phyloP scores from a whole-genome alignment of 2,329 filamentous ascomycete species.

The Neospermospora avenae region DNA sequence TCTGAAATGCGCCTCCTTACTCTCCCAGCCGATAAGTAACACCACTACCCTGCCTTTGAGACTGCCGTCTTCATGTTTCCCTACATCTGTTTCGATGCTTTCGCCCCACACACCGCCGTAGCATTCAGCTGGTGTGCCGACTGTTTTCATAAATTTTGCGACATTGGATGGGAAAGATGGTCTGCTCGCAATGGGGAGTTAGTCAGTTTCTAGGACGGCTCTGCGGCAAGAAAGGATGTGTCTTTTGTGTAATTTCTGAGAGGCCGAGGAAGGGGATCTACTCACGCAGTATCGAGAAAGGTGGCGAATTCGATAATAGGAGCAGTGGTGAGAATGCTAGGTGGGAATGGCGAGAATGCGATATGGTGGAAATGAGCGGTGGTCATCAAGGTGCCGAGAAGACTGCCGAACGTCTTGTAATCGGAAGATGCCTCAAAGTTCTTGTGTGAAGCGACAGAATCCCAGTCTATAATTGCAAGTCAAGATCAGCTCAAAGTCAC shows the following conservation, averaged over 20 bases:
- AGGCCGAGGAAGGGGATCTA: too few species aligned
- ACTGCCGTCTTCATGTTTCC: conserved; percentile 9
- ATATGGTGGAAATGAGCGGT: conserved; percentile 20
- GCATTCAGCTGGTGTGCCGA: conserved; percentile 10
- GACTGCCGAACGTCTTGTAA: conserved; percentile 39
- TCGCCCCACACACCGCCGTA: conserved; percentile 7
- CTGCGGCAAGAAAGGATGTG: too few species aligned
- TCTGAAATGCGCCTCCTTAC: conserved; percentile 24
- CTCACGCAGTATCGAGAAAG: conserved; percentile 14
- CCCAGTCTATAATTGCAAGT: conserved; percentile 40
- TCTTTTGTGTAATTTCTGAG: too few species aligned
- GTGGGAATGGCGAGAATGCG: conserved; percentile 3
- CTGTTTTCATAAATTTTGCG: conserved; percentile 8
- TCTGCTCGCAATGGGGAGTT: too few species aligned
- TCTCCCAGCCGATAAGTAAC: conserved; percentile 25
- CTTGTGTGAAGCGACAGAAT: conserved; percentile 38
- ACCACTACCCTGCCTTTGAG: conserved; percentile 19
- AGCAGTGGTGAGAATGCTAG: conserved; percentile 11
- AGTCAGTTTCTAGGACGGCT: too few species aligned
- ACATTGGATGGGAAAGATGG: conserved; percentile 8
- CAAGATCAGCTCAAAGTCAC: too few species aligned
- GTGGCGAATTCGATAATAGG: conserved; percentile 23
- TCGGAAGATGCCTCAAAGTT: conserved; percentile 37
- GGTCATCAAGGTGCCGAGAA: conserved; percentile 11
- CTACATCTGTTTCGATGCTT: conserved; percentile 15